These are phyloP conservation scores for Monilinia vaccinii-corymbosi DNA, from an alignment of 2,329 filamentous ascomycete species.

Conservation along the genomic window DNA sequence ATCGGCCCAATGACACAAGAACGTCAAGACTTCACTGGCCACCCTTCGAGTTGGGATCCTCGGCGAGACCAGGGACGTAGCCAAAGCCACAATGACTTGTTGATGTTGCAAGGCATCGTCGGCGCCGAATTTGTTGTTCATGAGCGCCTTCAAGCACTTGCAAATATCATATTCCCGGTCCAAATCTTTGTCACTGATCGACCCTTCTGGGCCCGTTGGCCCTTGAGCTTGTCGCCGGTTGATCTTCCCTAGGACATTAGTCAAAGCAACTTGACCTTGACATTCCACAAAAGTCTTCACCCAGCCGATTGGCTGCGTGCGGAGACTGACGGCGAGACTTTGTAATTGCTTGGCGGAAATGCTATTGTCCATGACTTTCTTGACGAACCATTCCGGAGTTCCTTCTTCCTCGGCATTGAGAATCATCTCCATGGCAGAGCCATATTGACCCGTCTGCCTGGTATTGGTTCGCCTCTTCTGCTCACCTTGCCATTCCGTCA, in stretches of 20 bases:
- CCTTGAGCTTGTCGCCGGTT: conserved; percentile 76
- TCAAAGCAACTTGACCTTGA: conserved; percentile 91
- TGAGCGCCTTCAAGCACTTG: conserved; percentile 92
- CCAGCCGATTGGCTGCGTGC: conserved; percentile 97
- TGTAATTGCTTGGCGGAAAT: conserved; percentile 86
- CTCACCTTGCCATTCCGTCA: conserved; percentile 90
- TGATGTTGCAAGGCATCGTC: conserved; percentile 89
- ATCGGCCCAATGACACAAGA: conserved; percentile 88
- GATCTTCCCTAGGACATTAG: conserved; percentile 86
- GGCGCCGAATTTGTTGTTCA: conserved; percentile 99
- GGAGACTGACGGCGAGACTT: conserved; percentile 85
- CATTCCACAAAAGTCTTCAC: conserved; percentile 95
- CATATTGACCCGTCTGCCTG: conserved; percentile 59
- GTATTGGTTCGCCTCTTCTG: conserved; percentile 76
- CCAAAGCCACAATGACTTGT: conserved; percentile 80
- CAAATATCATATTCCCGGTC: conserved; percentile 87
- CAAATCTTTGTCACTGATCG: conserved; percentile 55
- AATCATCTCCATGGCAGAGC: conserved; percentile 59
- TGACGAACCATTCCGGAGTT: conserved; percentile 96
- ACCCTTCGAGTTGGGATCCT: conserved; percentile 87
- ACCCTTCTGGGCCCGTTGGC: conserved; percentile 42
- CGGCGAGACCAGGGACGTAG: conserved; percentile 77
- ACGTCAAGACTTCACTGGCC: conserved; percentile 92
- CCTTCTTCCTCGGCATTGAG: conserved; percentile 86
- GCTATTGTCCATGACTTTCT: conserved; percentile 91